Percentiles rank a stretch among this genome's conserved stretches.
These are phyloP conservation scores for Nicotiana knightiana DNA, from an alignment of 257 asterid genomes.

Conservation along the genomic window DNA sequence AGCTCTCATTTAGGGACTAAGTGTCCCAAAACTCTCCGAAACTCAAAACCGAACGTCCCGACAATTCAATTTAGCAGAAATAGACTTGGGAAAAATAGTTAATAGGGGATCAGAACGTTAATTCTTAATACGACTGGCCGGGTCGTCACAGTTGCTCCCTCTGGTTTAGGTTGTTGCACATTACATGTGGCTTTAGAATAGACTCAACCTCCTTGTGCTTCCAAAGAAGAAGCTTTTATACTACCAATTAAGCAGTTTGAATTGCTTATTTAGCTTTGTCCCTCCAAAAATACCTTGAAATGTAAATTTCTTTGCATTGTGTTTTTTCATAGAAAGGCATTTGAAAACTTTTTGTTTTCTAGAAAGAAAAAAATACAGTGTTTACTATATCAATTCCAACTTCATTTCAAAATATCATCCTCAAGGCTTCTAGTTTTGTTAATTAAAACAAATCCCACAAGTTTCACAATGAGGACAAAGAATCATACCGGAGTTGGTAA, in stretches of 20 bases:
- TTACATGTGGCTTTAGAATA: not conserved
- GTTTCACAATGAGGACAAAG: not conserved
- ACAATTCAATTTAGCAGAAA: too few species aligned
- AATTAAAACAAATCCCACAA: not conserved
- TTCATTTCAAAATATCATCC: not conserved
- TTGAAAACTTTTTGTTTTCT: not conserved
- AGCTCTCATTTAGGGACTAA: too few species aligned
- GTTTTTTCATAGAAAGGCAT: not conserved
- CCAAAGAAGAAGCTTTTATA: not conserved
- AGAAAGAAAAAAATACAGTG: too few species aligned
- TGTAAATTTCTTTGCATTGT: constrained; percentile 2
- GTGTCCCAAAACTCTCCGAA: too few species aligned
- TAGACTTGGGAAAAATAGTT: too few species aligned
- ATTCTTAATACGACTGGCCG: too few species aligned
- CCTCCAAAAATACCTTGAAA: not conserved
- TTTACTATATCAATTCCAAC: not conserved
- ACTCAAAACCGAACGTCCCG: too few species aligned
- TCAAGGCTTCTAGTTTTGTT: not conserved
- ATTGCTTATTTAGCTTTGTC: not conserved
- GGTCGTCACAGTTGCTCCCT: not conserved
- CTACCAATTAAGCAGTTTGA: not conserved
- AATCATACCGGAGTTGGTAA: not conserved
- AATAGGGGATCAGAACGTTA: too few species aligned
- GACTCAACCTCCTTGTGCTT: not conserved
- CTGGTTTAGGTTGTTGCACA: not conserved